These are phyloP conservation scores for Phytophthora macrochlamydospora DNA, from an alignment of 352 stramenopile species.

Conservation along the genomic window DNA sequence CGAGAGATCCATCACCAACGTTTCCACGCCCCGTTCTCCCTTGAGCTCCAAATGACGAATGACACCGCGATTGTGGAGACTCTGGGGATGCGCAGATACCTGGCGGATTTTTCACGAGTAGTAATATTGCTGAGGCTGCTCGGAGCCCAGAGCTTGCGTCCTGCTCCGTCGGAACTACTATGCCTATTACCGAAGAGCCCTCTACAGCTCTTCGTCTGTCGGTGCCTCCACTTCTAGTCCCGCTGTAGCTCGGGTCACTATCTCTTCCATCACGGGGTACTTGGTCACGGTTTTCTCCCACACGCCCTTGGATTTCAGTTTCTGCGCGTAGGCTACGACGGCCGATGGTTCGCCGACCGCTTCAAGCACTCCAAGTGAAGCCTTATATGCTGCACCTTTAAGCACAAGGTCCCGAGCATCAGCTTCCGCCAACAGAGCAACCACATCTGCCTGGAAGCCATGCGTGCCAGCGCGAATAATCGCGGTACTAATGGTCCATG, in stretches of 20 bases:
- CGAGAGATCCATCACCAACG: constrained; percentile 16
- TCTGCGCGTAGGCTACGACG: constrained; percentile 36
- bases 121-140: constrained; percentile 4
- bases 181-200: not conserved
- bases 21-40: constrained; percentile 2
- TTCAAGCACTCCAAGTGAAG: constrained; percentile 50
- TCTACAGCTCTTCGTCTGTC: constrained; percentile 13
- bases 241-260: constrained; percentile 30
- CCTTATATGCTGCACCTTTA: constrained; percentile 53
- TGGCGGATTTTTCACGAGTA: constrained; percentile 12
- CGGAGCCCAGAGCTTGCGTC: not conserved
- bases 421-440: constrained; percentile 49
- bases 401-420: constrained; percentile 37
- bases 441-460: constrained; percentile 47
- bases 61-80: constrained; percentile 9
- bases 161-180: no score
- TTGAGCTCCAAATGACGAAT: constrained; percentile 20
- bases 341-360: constrained; percentile 25
- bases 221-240: constrained; percentile 8
- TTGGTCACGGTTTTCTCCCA: constrained; percentile 46
- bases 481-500: constrained; percentile 56
- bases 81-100: constrained; percentile 1
- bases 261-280: constrained; percentile 34
- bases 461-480: constrained; percentile 59
- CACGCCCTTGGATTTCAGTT: constrained; percentile 30